Evolutionary conservation across 192 early-diverging fungal species (phyloP).

Genomic region (Coemansia sp.): DNA sequence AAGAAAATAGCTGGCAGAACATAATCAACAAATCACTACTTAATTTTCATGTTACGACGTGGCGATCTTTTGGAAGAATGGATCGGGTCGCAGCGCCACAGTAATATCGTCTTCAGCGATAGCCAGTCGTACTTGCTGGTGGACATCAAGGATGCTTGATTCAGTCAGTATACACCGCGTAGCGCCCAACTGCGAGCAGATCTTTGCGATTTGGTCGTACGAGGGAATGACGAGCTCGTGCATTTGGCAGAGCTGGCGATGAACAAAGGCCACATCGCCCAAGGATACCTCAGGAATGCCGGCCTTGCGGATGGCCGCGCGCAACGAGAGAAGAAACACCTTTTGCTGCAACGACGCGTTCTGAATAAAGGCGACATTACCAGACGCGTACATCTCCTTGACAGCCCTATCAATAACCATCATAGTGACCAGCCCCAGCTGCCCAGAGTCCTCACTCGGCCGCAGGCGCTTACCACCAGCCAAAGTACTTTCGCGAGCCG

Average conservation of each 20-base stretch:
- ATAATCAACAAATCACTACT: background rate
- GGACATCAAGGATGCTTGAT: slow-evolving; percentile 64
- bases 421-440: slow-evolving; percentile 54
- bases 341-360: slow-evolving; percentile 79
- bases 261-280: slow-evolving; percentile 67
- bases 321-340: slow-evolving; percentile 76
- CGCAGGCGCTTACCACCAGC: background rate
- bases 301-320: slow-evolving; percentile 59
- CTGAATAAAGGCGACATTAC: slow-evolving; percentile 70
- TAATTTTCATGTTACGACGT: slow-evolving; percentile 16
- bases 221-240: slow-evolving; percentile 61
- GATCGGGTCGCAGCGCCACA: slow-evolving; percentile 66
- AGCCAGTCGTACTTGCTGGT: slow-evolving; percentile 68
- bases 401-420: slow-evolving; percentile 74
- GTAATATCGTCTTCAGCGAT: slow-evolving; percentile 79
- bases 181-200: slow-evolving; percentile 67
- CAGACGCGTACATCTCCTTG: slow-evolving; percentile 84
- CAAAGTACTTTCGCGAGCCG: background rate
- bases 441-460: background rate
- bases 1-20: background rate
- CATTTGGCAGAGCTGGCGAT: slow-evolving; percentile 66
- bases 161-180: slow-evolving; percentile 63
- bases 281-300: slow-evolving; percentile 77
- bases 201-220: slow-evolving; percentile 58
- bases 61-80: slow-evolving; percentile 57